Base-by-base conservation (phyloP, 306 rosid genomes). In the Cyclanthera cordifolia region DNA sequence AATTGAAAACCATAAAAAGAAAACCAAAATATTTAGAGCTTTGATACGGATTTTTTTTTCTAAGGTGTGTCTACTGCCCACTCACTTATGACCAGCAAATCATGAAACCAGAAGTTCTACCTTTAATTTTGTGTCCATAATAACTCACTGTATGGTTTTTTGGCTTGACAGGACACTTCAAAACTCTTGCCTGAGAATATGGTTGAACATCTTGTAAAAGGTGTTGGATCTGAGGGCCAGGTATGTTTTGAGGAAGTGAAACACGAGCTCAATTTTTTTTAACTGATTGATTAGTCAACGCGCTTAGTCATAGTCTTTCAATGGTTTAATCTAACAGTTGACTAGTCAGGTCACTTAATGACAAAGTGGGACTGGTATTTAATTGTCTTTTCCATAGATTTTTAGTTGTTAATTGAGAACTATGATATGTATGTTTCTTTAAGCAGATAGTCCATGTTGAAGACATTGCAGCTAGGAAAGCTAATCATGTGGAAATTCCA, bases 161-260 rank as follows among this genome's bases (percentile, higher is more conserved):
- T 75, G 72, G 43, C 41, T 77, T 58, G 73, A 72, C 87, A 89
- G 98, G 88, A 69, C 32, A 80, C 87, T 17, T 53, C 70, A 73
- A 63, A 82, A 60, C 82, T 87, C 58, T 71, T 69, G 54, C 91
- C 95, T 41, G 73, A 73, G 74, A 90, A 87, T 73, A 87, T 92
- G 95, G 83, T 89, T 76, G 93, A 87, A 73, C 98, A 89, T 84
- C 96, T 92, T 79, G 74, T 75, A 81, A 83, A 76, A 74, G 86
- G 95, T 71, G 68, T 82, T 75, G 95, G 96, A 70, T 84, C 82
- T 30, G 74, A 72, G 46, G 93, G 90, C 79, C 90, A 92, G 98
- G 98, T 92, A 43, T 15, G 49, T 43, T 21, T n/a, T 21, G 63
- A 57, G 72, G 67, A 39, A 47, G 34, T 37, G 7, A 45, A 47